Evolutionary conservation across 352 stramenopile species (phyloP).

Genomic region (Globisporangium rhizosaccharum): DNA sequence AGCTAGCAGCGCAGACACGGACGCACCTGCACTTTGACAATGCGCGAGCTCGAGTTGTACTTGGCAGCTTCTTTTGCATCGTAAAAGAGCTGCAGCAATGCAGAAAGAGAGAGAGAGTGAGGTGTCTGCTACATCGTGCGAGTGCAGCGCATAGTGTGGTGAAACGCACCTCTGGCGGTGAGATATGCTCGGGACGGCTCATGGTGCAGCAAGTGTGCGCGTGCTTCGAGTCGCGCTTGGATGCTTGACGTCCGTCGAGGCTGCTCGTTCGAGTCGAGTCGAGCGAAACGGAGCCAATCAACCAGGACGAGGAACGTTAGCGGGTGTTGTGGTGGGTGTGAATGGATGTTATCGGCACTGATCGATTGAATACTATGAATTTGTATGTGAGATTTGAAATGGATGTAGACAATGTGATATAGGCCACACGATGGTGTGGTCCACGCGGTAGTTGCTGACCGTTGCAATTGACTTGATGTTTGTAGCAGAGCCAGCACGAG

Average conservation of each 20-base stretch:
- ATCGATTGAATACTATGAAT: too few species aligned
- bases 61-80: slow-evolving; percentile 90
- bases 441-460: too few species aligned
- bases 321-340: not conserved
- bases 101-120: not conserved
- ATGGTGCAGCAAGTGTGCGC: slow-evolving; percentile 20
- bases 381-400: too few species aligned
- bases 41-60: slow-evolving; percentile 91
- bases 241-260: not conserved
- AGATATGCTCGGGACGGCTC: slow-evolving; percentile 86
- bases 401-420: too few species aligned
- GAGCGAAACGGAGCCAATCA: slow-evolving; percentile 24
- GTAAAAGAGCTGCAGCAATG: slow-evolving; percentile 79
- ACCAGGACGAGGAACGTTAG: not conserved
- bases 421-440: too few species aligned
- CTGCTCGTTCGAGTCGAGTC: too few species aligned
- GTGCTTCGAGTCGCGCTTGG: slow-evolving; percentile 1
- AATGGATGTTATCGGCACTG: too few species aligned
- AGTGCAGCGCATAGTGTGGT: not conserved
- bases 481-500: too few species aligned
- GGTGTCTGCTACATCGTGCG: not conserved
- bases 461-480: too few species aligned
- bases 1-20: not conserved
- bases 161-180: slow-evolving; percentile 63
- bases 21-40: slow-evolving; percentile 89